Evolutionary conservation across 805 yeast genomes (phyloP), one percentile per base, ranked within the genome.

Genomic region (Dipodascus albidus): DNA sequence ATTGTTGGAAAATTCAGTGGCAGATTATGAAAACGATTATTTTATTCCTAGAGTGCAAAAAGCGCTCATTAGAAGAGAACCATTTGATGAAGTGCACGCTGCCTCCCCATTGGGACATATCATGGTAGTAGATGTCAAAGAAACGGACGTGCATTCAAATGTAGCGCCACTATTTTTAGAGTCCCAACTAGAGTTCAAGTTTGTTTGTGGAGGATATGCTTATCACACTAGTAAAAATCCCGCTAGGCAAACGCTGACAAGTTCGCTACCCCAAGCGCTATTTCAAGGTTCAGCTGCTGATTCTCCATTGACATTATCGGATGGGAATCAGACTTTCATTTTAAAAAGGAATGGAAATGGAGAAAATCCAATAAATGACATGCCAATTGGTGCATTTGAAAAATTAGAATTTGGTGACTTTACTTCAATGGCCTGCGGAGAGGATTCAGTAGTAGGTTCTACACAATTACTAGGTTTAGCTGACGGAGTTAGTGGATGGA

Each of bases 401-500:
- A 38, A 38, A 14, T 19, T 38, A 4, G 44, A 38, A 17, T 38
- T 38, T 38, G 44, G 44, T n/a, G 20, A 38, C n/a, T 17, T 38
- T 6, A 38, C 44, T n/a, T 47, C 49, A 23, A 22, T 47, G 31
- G 24, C 49, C 6, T 47, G 49, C 22, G 57, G 58, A 6, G 57
- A 55, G 3, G 57, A 55, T 41, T 53, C 56, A 20, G 49, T 50
- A 11, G 42, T 55, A 27, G 52, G 41, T 21, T 54, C 58, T 22
- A 53, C 48, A n/a, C 42, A 50, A 33, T 42, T 55, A 20, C 41
- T 55, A 17, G 57, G 57, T 1, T 31, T 55, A 3, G 57, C 57
- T 15, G 57, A 55, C 33, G 57, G 57, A 2, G 57, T 55, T 23
- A 53, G 54, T 22, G 57, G 58, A 19, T 55, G 57, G 57, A 54